Evolutionary conservation across 2,329 filamentous ascomycete genomes (phyloP).

Genomic region (Grosmannia clavigera): DNA sequence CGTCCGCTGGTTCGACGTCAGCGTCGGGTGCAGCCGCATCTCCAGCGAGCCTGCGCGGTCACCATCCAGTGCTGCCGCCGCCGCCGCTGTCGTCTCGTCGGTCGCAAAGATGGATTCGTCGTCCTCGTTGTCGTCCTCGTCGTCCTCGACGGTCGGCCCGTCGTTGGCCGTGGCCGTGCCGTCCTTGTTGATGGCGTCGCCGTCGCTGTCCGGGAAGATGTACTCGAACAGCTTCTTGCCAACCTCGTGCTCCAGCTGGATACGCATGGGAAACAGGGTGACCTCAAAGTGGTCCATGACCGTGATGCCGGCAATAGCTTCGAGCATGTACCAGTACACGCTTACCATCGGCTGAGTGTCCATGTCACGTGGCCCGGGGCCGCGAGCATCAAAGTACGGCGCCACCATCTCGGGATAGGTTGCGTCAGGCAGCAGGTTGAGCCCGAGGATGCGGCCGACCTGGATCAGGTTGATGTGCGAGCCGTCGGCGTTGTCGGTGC

Average conservation of each 20-base stretch:
- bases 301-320: slow-evolving; percentile 93
- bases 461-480: slow-evolving; percentile 90
- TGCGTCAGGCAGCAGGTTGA: slow-evolving; percentile 81
- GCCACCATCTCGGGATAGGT: slow-evolving; percentile 94
- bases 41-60: slow-evolving; percentile 62
- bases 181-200: slow-evolving; percentile 17
- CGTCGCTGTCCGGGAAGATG: slow-evolving; percentile 74
- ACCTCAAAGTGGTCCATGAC: slow-evolving; percentile 97
- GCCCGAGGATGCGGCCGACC: slow-evolving; percentile 73
- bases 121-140: slow-evolving; percentile 32
- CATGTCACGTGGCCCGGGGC: slow-evolving; percentile 30
- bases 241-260: slow-evolving; percentile 86
- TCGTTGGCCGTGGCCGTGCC: slow-evolving; percentile 19
- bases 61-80: slow-evolving; percentile 20
- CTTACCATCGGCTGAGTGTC: slow-evolving; percentile 61
- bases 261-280: slow-evolving; percentile 80
- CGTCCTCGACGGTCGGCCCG: neutral
- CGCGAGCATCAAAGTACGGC: slow-evolving; percentile 63
- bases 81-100: neutral
- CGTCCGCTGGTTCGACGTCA: slow-evolving; percentile 42
- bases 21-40: slow-evolving; percentile 68
- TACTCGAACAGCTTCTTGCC: slow-evolving; percentile 93
- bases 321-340: slow-evolving; percentile 96
- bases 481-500: slow-evolving; percentile 92
- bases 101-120: slow-evolving; percentile 22